A percentile compares a stretch with the other conserved stretches of the same genome.
These are phyloP conservation scores for Basidioascus undulatus DNA, from an alignment of 768 basidiomycete species.

Conservation along the genomic window DNA sequence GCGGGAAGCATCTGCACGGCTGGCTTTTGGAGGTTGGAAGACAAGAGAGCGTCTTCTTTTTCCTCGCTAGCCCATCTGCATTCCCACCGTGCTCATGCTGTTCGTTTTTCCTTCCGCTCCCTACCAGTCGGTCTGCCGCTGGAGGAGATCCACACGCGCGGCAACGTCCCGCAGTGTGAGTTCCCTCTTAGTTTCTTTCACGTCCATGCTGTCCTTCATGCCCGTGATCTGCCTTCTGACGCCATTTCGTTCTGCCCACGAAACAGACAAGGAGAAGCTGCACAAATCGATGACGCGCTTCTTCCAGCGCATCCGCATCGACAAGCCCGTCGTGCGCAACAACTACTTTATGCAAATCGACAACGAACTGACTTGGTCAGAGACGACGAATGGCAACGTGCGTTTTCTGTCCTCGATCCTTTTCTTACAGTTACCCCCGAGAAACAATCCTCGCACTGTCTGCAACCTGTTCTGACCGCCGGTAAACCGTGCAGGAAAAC, in stretches of 20 bases:
- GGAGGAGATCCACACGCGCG: conserved; percentile 44
- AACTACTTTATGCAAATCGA: conserved; percentile 20
- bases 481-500: conserved; percentile 35
- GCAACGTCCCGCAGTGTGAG: conserved; percentile 50
- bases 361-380: neutral
- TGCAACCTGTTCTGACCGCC: too few relatives aligned
- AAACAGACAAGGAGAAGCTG: conserved; percentile 34
- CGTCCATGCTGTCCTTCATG: too few relatives aligned
- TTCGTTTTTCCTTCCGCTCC: too few relatives aligned
- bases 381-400: conserved; percentile 4
- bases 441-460: too few relatives aligned
- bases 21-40: conserved; percentile 49
- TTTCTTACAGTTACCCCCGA: too few relatives aligned
- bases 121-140: conserved; percentile 31
- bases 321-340: conserved; percentile 45
- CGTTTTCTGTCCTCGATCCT: too few relatives aligned
- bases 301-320: conserved; percentile 38
- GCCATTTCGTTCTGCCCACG: neutral
- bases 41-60: conserved; percentile 25
- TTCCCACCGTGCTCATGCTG: neutral
- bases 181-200: neutral
- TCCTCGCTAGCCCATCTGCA: too few relatives aligned
- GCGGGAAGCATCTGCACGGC: conserved; percentile 42
- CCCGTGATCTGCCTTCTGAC: neutral
- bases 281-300: conserved; percentile 41